These are phyloP conservation scores for Aspergillus vadensis DNA, from an alignment of 2,329 filamentous ascomycete species.

Conservation along the genomic window DNA sequence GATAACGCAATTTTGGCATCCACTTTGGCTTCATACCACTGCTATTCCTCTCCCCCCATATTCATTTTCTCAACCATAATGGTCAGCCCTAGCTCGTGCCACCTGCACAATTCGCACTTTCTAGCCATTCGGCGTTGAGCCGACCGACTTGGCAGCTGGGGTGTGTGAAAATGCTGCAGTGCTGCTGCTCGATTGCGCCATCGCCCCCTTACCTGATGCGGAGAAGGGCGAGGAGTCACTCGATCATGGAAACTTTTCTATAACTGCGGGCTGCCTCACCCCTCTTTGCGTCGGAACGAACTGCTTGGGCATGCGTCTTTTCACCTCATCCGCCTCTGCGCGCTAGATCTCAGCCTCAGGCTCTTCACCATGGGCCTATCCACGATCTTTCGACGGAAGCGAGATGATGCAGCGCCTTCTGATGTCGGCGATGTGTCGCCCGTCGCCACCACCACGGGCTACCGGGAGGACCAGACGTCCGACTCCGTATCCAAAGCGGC, in stretches of 20 bases:
- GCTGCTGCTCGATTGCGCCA: slow-evolving; percentile 1
- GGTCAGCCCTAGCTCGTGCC: background rate
- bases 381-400: slow-evolving; percentile 4
- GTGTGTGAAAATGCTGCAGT: background rate
- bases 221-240: background rate
- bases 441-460: background rate
- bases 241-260: background rate
- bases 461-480: background rate
- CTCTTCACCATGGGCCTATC: slow-evolving; percentile 8
- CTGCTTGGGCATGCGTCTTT: background rate
- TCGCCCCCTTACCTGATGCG: background rate
- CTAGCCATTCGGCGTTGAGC: background rate
- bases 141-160: background rate
- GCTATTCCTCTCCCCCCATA: background rate
- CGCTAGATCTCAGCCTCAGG: background rate
- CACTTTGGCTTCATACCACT: background rate
- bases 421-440: background rate
- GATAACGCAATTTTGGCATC: background rate
- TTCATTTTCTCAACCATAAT: background rate
- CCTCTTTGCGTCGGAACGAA: background rate
- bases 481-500: background rate
- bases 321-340: background rate
- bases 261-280: background rate
- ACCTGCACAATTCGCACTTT: background rate
- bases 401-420: background rate